These are phyloP conservation scores for Ballota nigra DNA, from an alignment of 257 asterid genomes.

Conservation along the genomic window DNA sequence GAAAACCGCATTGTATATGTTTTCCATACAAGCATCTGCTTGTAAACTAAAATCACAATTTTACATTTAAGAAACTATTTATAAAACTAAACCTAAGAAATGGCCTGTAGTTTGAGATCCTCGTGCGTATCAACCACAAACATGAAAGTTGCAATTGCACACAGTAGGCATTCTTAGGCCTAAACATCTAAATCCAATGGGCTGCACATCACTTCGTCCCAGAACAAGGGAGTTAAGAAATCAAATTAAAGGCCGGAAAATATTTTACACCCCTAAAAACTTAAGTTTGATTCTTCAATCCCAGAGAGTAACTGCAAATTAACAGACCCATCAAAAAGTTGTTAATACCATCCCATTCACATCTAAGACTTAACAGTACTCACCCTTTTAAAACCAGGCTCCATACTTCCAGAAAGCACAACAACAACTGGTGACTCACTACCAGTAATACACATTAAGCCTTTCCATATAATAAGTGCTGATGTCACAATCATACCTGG, in stretches of 20 bases:
- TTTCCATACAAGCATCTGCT: background rate
- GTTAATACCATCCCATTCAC: slow-evolving; percentile 1
- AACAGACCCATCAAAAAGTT: slow-evolving; percentile 3
- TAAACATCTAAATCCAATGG: background rate
- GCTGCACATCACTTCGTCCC: background rate
- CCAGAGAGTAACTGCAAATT: background rate
- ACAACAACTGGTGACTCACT: slow-evolving; percentile 99
- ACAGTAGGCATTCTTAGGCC: too few species aligned
- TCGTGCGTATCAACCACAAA: too few species aligned
- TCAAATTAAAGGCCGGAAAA: background rate
- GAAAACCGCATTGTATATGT: slow-evolving; percentile 14
- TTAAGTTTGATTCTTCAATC: background rate
- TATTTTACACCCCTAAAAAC: background rate
- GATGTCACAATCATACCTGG: slow-evolving; percentile 98
- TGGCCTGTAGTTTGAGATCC: background rate
- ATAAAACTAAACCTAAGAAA: background rate
- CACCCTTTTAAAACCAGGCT: slow-evolving; percentile 98
- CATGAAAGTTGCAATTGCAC: too few species aligned
- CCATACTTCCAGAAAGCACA: slow-evolving; percentile 99
- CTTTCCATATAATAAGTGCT: slow-evolving; percentile 98
- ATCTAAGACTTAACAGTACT: slow-evolving; percentile 30
- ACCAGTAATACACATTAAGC: slow-evolving; percentile 89
- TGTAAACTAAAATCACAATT: background rate
- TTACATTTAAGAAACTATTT: background rate
- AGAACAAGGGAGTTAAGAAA: background rate